A percentile compares a stretch with the other conserved stretches of the same genome.
Evolutionary conservation across 495 filamentous ascomycete genomes (phyloP).

Genomic region (Aspergillus homomorphus): DNA sequence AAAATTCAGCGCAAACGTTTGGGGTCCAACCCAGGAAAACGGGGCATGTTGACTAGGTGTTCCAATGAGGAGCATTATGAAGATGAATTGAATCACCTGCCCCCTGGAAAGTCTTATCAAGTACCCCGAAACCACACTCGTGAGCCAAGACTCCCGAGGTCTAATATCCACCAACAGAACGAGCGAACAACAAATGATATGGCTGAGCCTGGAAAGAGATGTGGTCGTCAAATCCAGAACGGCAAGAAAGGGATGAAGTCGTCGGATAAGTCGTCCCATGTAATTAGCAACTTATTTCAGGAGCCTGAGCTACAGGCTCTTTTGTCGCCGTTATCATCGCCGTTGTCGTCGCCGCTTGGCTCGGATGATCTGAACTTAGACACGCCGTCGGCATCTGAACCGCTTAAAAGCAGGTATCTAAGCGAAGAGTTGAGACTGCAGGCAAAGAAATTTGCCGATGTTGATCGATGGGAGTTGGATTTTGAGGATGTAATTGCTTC

Average conservation of each 20-base stretch:
- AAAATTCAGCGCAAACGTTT: constrained; percentile 27
- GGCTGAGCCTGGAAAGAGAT: constrained; percentile 7
- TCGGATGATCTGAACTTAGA: constrained; percentile 35
- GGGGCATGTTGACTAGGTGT: constrained; percentile 30
- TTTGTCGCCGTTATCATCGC: constrained; percentile 25
- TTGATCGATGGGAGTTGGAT: constrained; percentile 71
- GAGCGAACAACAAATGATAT: constrained; percentile 17
- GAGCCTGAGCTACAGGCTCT: constrained; percentile 30
- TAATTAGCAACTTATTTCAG: constrained; percentile 20
- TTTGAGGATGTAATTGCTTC: constrained; percentile 57
- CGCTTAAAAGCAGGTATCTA: constrained; percentile 16
- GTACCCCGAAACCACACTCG: constrained; percentile 12
- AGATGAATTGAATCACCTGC: constrained; percentile 34
- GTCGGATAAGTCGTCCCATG: constrained; percentile 9
- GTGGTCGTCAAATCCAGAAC: constrained; percentile 9
- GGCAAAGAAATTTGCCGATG: constrained; percentile 59
- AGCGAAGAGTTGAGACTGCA: constrained; percentile 40
- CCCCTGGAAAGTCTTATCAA: constrained; percentile 24
- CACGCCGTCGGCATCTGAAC: constrained; percentile 10
- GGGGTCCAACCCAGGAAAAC: constrained; percentile 20
- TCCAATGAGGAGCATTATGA: constrained; percentile 34
- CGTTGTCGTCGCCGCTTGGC: constrained; percentile 38
- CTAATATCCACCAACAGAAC: constrained; percentile 1
- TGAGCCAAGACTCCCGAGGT: constrained; percentile 16
- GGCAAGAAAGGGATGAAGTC: constrained; percentile 1